Percentiles rank a stretch among this genome's conserved stretches.
Evolutionary conservation across 140 eudicot genomes (phyloP).

Genomic region (Oenanthe javanica): DNA sequence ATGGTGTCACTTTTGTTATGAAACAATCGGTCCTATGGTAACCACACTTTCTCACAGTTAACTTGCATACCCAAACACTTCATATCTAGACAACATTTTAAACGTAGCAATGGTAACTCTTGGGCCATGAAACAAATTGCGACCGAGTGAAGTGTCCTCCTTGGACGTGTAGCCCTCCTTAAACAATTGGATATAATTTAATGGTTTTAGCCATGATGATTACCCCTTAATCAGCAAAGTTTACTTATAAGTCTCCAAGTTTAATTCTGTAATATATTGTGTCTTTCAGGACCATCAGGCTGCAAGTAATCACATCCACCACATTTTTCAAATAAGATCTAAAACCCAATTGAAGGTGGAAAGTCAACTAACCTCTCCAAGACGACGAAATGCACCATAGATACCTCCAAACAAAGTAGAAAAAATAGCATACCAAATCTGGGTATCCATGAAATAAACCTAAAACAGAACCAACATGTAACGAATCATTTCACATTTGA

Average conservation of each 20-base stretch:
- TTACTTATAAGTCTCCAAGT: background rate
- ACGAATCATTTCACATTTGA: conserved; percentile 1
- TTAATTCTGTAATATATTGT: background rate
- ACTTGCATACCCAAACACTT: too few relatives aligned
- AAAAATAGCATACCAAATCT: conserved; percentile 99
- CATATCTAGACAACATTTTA: too few relatives aligned
- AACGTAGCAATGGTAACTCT: too few relatives aligned
- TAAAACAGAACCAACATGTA: conserved; percentile 18
- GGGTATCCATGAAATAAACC: conserved; percentile 99
- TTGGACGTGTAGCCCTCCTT: background rate
- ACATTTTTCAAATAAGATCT: background rate
- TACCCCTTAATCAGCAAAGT: background rate
- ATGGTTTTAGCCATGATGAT: background rate
- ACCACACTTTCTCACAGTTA: too few relatives aligned
- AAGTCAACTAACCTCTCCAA: conserved; percentile 76
- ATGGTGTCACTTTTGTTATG: too few relatives aligned
- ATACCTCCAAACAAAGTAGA: conserved; percentile 97
- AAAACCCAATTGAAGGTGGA: background rate
- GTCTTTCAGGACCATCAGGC: background rate
- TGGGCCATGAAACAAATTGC: too few relatives aligned
- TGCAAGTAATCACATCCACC: background rate
- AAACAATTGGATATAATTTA: background rate
- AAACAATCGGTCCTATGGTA: too few relatives aligned
- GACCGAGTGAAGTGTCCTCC: background rate
- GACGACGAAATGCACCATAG: conserved; percentile 99